Evolutionary conservation across 495 filamentous ascomycete species (phyloP).

Genomic region (Monascus purpureus): DNA sequence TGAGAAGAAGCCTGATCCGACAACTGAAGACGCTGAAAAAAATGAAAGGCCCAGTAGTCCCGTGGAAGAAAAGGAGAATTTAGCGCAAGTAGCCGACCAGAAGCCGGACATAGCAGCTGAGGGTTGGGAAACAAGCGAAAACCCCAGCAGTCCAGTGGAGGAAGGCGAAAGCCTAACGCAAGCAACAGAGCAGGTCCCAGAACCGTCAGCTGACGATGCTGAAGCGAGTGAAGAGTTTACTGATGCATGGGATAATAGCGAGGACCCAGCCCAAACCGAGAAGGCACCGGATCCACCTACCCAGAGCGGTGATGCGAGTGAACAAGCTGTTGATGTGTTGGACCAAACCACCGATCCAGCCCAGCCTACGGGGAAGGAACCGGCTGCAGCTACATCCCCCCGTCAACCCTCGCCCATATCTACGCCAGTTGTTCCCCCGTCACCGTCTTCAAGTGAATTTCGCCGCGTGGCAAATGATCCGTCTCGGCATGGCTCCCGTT

Average conservation of each 20-base stretch:
- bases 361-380: background rate
- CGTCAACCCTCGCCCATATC: constrained; percentile 6
- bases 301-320: background rate
- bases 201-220: constrained; percentile 3
- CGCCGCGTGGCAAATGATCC: constrained; percentile 15
- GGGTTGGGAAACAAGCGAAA: no score
- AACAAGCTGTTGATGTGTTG: background rate
- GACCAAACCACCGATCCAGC: background rate
- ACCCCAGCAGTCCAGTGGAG: no score
- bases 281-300: background rate
- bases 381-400: background rate
- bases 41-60: no score
- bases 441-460: constrained; percentile 16
- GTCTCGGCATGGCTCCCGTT: constrained; percentile 8
- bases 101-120: no score
- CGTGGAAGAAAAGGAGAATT: no score
- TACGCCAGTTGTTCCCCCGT: constrained; percentile 17
- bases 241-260: background rate
- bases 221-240: constrained; percentile 2
- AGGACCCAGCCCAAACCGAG: background rate
- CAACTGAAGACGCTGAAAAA: no score
- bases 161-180: background rate
- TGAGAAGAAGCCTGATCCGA: no score
- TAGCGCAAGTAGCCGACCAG: no score
- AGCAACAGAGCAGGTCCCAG: background rate